phyloP scores from a whole-genome alignment of 306 rosid species.

The Luffa acutangula region DNA sequence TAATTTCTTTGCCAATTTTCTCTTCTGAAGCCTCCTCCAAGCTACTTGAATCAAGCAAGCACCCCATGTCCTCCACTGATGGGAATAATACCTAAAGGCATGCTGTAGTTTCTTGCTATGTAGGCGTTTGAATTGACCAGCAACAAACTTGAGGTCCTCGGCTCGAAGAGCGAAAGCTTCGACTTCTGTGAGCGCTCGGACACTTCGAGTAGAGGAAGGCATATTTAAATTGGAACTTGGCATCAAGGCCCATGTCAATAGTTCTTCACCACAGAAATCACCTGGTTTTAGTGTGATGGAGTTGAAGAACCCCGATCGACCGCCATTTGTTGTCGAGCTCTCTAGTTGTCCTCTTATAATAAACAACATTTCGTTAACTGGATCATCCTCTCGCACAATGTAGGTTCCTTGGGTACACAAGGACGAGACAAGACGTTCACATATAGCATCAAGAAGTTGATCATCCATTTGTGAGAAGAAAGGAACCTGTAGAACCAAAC shows the following conservation, averaged over 20 bases:
- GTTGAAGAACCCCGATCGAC: slow-evolving; percentile 70
- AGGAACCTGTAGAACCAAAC: slow-evolving; percentile 45
- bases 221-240: slow-evolving; percentile 59
- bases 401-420: slow-evolving; percentile 63
- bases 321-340: slow-evolving; percentile 87
- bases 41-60: slow-evolving; percentile 68
- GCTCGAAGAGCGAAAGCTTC: slow-evolving; percentile 80
- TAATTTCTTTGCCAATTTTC: slow-evolving; percentile 49
- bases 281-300: slow-evolving; percentile 74
- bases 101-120: slow-evolving; percentile 72
- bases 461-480: slow-evolving; percentile 97
- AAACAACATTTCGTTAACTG: slow-evolving; percentile 74
- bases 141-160: slow-evolving; percentile 67
- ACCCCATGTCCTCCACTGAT: slow-evolving; percentile 88
- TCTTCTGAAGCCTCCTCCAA: slow-evolving; percentile 52
- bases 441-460: slow-evolving; percentile 87
- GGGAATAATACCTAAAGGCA: slow-evolving; percentile 53
- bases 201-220: slow-evolving; percentile 77
- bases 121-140: slow-evolving; percentile 74
- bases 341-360: slow-evolving; percentile 81
- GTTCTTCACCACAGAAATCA: slow-evolving; percentile 81
- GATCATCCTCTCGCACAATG: slow-evolving; percentile 65
- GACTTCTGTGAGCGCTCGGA: slow-evolving; percentile 59
- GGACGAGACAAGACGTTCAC: slow-evolving; percentile 73
- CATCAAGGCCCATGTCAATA: slow-evolving; percentile 85